Base-by-base conservation (phyloP, 257 asterid species). In the Lantana camara region DNA sequence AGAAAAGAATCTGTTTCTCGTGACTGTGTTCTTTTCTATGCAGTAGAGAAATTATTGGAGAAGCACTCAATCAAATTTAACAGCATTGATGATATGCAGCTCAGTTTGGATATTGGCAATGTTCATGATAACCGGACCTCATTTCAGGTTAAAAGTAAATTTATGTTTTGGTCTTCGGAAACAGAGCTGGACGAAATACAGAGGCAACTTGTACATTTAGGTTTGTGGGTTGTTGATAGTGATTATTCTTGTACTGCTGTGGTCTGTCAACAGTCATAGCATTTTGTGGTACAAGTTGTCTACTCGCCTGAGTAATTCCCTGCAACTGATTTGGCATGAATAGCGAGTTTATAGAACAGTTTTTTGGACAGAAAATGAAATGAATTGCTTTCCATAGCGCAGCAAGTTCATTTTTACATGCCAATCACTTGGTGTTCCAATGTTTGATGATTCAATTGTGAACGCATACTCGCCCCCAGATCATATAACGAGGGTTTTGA, bases 191-290 rank as follows among this genome's bases (percentile, higher is more conserved):
- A 79, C 65, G 5, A 9, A 15, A 65, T 89, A 40, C 84, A 77
- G 78, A 80, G 76, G 72, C 81, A 60, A 63, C 97, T 92, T 55
- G 79, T 51, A 51, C 77, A 74, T 38, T 45, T 82, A 27, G 75
- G 66, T 64, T 19, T 76, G 71, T 92, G 95, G 97, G 74, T 60
- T 69, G 73, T 92, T 24, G 96, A 92, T 69, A 61, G 66, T n/a
- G 98, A 87, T 63, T 78, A 70, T 51, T 85, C 95, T 0, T 92
- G 98, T 73, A 75, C 79, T 30, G 86, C 82, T 5, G 96, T 92
- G 66, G 74, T 83, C 62, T 92, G 98, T 70, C 91, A 89, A 72
- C 82, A 57, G 5, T 73, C 87, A 16, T 85, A 82, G 74, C 54
- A 49, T 75, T 57, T 69, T 20, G 53, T 29, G 40, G 57, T 17